A percentile compares a stretch with the other conserved stretches of the same genome.
These are phyloP conservation scores for Nakazawaea ishiwadae DNA, from an alignment of 805 yeast species.

Conservation along the genomic window DNA sequence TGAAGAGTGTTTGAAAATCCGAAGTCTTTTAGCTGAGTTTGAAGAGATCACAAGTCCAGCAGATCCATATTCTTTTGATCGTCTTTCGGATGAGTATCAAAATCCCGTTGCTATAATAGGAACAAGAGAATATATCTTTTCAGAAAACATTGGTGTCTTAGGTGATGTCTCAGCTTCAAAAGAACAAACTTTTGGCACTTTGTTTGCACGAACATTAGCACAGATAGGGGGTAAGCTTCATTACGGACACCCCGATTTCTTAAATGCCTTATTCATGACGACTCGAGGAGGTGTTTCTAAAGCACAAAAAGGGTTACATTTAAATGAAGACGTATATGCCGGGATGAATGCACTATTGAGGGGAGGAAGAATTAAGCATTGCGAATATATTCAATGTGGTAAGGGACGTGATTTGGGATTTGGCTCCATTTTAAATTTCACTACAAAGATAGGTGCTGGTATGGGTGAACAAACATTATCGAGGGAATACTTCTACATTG, in stretches of 20 bases:
- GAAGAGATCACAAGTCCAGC: slow-evolving; percentile 41
- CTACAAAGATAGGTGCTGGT: slow-evolving; percentile 84
- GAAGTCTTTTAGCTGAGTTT: slow-evolving; percentile 72
- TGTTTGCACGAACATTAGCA: slow-evolving; percentile 78
- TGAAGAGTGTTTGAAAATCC: slow-evolving; percentile 76
- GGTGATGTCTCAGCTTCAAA: slow-evolving; percentile 89
- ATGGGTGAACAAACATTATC: slow-evolving; percentile 88
- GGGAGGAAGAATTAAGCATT: slow-evolving; percentile 81
- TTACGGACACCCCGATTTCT: slow-evolving; percentile 84
- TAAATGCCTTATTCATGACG: slow-evolving; percentile 71
- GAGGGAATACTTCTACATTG: slow-evolving; percentile 74
- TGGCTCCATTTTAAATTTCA: slow-evolving; percentile 76
- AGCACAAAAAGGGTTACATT: slow-evolving; percentile 77
- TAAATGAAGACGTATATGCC: slow-evolving; percentile 83
- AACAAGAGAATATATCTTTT: slow-evolving; percentile 77
- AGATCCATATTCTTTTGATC: slow-evolving; percentile 25
- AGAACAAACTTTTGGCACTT: slow-evolving; percentile 83
- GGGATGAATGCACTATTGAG: slow-evolving; percentile 76
- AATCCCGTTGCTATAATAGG: slow-evolving; percentile 80
- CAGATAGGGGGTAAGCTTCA: slow-evolving; percentile 80
- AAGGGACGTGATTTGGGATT: slow-evolving; percentile 85
- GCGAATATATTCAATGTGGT: slow-evolving; percentile 83
- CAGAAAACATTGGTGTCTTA: slow-evolving; percentile 75
- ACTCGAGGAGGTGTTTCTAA: slow-evolving; percentile 86
- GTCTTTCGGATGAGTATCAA: slow-evolving; percentile 21